Evolutionary conservation across 306 rosid species (phyloP), one percentile per base, ranked within the genome.

Genomic region (Carpinus viminea): DNA sequence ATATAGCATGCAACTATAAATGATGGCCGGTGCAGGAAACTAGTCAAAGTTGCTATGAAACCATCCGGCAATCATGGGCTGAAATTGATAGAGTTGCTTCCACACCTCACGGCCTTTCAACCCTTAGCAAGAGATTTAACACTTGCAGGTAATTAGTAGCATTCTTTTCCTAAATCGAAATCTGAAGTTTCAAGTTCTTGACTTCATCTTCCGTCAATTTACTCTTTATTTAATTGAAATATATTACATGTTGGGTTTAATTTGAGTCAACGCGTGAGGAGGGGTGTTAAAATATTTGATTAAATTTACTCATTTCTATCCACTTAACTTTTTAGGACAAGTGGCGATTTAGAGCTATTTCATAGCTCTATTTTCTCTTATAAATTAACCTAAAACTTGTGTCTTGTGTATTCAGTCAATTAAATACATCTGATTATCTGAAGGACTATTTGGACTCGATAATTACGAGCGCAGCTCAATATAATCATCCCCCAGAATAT

Each of bases 51-150:
- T 83, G 89, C 73, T 83, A 77, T 13, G 61, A 88, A 62, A 86
- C 84, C 13, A 91, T 91, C 4, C 26, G 9, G 18, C 75, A 79
- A 4, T 91, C 96, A 3, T 89, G 96, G 96, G 80, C 90, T 11
- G 86, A 75, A 76, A 91, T 91, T 12, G 89, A 89, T 75, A 56
- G 61, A 21, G 82, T 87, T 62, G 90, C 88, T 68, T 73, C 84
- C 36, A 56, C 24, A 79, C 71, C 71, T 15, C 38, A 50, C 18
- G 93, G 96, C 20, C 90, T 91, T 77, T 87, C 87, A 74, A 52
- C 59, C 66, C 93, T 91, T 56, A 81, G 89, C 81, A 54, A 84
- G 54, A 78, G 70, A 59, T 91, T 91, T 72, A 71, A 75, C 7
- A 86, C 91, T 75, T 91, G 96, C 93, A 18, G 66, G 90, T 87